A percentile compares a stretch with the other conserved stretches of the same genome.
These are phyloP conservation scores for Emmonsiellopsis sp. DNA, from an alignment of 2,329 filamentous ascomycete species.

Conservation along the genomic window DNA sequence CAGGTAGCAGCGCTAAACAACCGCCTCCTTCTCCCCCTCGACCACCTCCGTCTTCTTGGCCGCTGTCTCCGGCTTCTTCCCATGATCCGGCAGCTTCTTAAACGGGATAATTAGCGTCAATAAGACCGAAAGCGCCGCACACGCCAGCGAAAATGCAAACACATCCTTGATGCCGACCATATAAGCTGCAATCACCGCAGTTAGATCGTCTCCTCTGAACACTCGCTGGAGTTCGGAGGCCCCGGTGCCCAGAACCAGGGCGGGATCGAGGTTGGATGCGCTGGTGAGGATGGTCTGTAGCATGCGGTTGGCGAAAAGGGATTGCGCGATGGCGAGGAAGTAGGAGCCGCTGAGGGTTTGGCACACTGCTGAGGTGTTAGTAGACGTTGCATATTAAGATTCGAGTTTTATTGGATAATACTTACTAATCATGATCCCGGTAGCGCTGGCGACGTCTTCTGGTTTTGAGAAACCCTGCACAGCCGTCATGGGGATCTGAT, in stretches of 20 bases:
- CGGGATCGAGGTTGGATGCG: slow-evolving; percentile 31
- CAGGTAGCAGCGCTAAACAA: no score
- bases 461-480: slow-evolving; percentile 13
- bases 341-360: slow-evolving; percentile 13
- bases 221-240: slow-evolving; percentile 50
- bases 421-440: slow-evolving; percentile 16
- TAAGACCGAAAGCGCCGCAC: slow-evolving; percentile 8
- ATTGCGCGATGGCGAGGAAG: slow-evolving; percentile 14
- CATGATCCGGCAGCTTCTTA: slow-evolving; percentile 1
- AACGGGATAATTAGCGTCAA: slow-evolving; percentile 13
- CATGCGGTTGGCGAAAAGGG: slow-evolving; percentile 13
- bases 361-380: slow-evolving; percentile 7
- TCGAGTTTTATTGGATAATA: slow-evolving; percentile 3
- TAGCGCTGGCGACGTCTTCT: slow-evolving; percentile 15
- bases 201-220: slow-evolving; percentile 43
- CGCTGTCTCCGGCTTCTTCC: background rate
- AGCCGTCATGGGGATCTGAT: slow-evolving; percentile 16
- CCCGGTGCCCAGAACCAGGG: slow-evolving; percentile 36
- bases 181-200: slow-evolving; percentile 51
- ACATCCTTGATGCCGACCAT: slow-evolving; percentile 10
- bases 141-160: slow-evolving; percentile 9
- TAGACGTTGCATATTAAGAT: background rate
- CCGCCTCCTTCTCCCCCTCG: no score
- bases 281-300: slow-evolving; percentile 6
- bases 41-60: background rate